These are phyloP conservation scores for Cladosporium sp. DNA, from an alignment of 2,329 filamentous ascomycete species.

Conservation along the genomic window DNA sequence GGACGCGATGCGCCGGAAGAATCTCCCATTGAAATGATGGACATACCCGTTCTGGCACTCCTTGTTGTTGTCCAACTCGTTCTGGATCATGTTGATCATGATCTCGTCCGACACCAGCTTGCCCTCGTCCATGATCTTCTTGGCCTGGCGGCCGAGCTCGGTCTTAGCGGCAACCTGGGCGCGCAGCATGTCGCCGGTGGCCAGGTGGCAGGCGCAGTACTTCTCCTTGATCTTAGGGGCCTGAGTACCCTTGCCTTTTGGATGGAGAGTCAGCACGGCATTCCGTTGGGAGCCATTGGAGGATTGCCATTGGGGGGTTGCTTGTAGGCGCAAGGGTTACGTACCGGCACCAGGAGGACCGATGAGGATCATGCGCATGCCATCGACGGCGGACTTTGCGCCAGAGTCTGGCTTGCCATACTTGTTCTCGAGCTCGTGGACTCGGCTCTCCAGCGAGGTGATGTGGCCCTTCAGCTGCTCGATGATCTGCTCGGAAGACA, in stretches of 20 bases:
- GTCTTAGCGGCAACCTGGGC: constrained; percentile 99
- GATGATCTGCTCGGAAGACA: constrained; percentile 35
- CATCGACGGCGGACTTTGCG: constrained; percentile 32
- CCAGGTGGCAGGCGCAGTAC: constrained; percentile 95
- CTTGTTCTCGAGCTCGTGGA: constrained; percentile 69
- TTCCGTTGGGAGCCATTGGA: constrained; percentile 1
- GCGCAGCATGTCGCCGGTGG: constrained; percentile 97
- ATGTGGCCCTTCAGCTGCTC: constrained; percentile 82
- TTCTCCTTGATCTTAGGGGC: constrained; percentile 97
- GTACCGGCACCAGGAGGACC: constrained; percentile 94
- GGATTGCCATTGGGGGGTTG: too few relatives aligned
- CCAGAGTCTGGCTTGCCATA: constrained; percentile 9
- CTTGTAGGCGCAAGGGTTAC: constrained; percentile 37
- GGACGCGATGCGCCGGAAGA: neutral
- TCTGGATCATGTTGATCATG: constrained; percentile 99
- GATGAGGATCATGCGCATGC: constrained; percentile 95
- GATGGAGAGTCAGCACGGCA: constrained; percentile 2
- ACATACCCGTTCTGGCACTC: constrained; percentile 95
- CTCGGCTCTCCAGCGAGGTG: constrained; percentile 76
- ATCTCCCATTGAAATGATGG: constrained; percentile 9
- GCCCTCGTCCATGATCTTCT: constrained; percentile 99
- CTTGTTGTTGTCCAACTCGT: constrained; percentile 86
- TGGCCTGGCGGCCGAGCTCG: constrained; percentile 85
- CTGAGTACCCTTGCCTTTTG: constrained; percentile 97
- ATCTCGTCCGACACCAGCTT: constrained; percentile 98